Conservation (phyloP, 805 yeast species). For the Nakazawaea ambrosiae region DNA sequence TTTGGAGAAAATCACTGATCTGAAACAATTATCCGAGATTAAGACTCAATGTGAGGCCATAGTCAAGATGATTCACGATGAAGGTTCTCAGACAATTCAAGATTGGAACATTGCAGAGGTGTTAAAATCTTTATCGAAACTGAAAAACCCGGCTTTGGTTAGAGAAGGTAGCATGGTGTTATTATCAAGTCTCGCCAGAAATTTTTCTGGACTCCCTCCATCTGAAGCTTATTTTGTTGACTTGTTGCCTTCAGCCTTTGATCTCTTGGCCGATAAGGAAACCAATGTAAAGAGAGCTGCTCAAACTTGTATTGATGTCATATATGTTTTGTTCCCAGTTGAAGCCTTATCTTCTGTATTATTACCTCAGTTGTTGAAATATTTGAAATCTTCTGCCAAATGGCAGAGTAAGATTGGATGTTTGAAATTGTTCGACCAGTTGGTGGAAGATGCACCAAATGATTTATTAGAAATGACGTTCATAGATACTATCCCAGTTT, state of each 20-base stretch:
- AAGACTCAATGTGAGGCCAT: conserved; percentile 48
- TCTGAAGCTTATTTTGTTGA: conserved; percentile 68
- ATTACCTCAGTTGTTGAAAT: conserved; percentile 51
- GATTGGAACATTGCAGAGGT: conserved; percentile 65
- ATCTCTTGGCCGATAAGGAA: conserved; percentile 80
- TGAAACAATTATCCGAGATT: conserved; percentile 46
- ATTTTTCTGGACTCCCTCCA: conserved; percentile 62
- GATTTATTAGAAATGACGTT: conserved; percentile 82
- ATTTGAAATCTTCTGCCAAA: conserved; percentile 77
- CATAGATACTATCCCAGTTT: conserved; percentile 69
- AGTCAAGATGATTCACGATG: conserved; percentile 37
- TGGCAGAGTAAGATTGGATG: conserved; percentile 90
- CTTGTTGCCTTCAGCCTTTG: conserved; percentile 58
- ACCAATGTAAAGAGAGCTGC: conserved; percentile 80
- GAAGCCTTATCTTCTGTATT: conserved; percentile 75
- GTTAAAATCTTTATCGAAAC: conserved; percentile 57
- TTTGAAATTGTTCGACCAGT: conserved; percentile 61
- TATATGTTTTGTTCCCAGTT: conserved; percentile 62
- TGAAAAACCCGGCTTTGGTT: conserved; percentile 65
- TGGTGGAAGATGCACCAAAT: conserved; percentile 72
- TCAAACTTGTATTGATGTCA: conserved; percentile 65
- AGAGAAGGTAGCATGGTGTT: conserved; percentile 74
- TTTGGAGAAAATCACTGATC: conserved; percentile 43
- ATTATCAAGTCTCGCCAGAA: conserved; percentile 45
- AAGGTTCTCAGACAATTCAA: conserved; percentile 41